phyloP scores from a whole-genome alignment of 331 rosid genomes.

The Malus hybrid region DNA sequence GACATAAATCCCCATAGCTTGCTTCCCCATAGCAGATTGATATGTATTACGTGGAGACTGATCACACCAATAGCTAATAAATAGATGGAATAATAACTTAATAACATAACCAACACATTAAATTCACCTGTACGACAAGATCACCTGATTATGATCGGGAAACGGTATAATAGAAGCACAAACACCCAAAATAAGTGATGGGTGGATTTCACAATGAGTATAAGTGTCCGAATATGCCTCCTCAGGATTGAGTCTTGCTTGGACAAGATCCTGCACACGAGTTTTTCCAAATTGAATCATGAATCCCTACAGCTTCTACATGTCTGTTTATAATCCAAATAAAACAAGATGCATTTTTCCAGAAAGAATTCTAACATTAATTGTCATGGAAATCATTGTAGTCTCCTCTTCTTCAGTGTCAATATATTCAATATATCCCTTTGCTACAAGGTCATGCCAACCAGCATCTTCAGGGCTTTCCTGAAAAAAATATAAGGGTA shows the following conservation, averaged over 20 bases:
- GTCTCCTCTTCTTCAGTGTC: slow-evolving; percentile 99
- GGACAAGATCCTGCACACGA: slow-evolving; percentile 80
- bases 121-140: slow-evolving; percentile 9
- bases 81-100: neutral
- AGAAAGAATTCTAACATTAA: slow-evolving; percentile 51
- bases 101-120: neutral
- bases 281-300: slow-evolving; percentile 10
- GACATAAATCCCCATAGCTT: slow-evolving; percentile 98
- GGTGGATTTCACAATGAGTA: slow-evolving; percentile 96
- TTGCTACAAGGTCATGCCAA: slow-evolving; percentile 96
- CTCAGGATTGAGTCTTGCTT: slow-evolving; percentile 77
- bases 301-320: slow-evolving; percentile 3
- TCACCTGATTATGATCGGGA: slow-evolving; percentile 98
- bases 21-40: slow-evolving; percentile 99
- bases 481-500: slow-evolving; percentile 26
- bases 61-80: slow-evolving; percentile 19
- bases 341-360: neutral
- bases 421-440: slow-evolving; percentile 85
- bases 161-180: slow-evolving; percentile 98
- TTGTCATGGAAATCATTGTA: slow-evolving; percentile 98
- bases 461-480: slow-evolving; percentile 92
- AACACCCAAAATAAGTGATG: slow-evolving; percentile 91
- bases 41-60: slow-evolving; percentile 98
- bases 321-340: neutral
- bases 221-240: slow-evolving; percentile 89